phyloP scores from a whole-genome alignment of 305 asterid species.

The Solanum hybrid region DNA sequence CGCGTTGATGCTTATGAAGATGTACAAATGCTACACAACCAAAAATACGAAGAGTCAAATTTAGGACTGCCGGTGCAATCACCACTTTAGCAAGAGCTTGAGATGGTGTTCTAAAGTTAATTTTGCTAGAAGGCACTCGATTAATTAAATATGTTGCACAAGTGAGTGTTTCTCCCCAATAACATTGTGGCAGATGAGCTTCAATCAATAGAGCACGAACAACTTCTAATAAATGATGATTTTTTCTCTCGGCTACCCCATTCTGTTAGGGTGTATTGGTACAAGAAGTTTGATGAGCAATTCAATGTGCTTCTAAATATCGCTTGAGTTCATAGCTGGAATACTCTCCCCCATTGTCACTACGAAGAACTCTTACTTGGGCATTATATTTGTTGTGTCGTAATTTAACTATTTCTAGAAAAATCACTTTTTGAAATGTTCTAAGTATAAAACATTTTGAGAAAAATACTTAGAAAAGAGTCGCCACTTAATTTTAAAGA shows the following conservation, averaged over 20 bases:
- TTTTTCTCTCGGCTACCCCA: background rate
- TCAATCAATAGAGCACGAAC: background rate
- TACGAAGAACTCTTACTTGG: background rate
- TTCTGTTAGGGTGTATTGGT: background rate
- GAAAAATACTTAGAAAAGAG: too few relatives aligned
- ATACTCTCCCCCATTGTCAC: background rate
- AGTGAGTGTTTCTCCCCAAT: background rate
- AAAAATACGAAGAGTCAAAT: too few relatives aligned
- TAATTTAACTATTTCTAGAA: too few relatives aligned
- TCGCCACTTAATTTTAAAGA: too few relatives aligned
- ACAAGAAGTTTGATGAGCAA: background rate
- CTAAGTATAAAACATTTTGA: too few relatives aligned
- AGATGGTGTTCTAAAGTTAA: background rate
- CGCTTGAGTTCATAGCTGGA: background rate
- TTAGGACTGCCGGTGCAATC: background rate
- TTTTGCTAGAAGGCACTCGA: background rate
- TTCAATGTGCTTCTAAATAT: background rate
- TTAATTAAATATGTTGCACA: background rate
- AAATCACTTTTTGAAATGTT: too few relatives aligned
- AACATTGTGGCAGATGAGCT: background rate
- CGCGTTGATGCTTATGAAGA: too few relatives aligned
- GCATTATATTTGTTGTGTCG: background rate
- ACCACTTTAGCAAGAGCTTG: background rate
- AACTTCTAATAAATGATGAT: background rate
- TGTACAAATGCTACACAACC: too few relatives aligned